Conservation (phyloP, 208 protist species). For the Trypanosoma melophagium region DNA sequence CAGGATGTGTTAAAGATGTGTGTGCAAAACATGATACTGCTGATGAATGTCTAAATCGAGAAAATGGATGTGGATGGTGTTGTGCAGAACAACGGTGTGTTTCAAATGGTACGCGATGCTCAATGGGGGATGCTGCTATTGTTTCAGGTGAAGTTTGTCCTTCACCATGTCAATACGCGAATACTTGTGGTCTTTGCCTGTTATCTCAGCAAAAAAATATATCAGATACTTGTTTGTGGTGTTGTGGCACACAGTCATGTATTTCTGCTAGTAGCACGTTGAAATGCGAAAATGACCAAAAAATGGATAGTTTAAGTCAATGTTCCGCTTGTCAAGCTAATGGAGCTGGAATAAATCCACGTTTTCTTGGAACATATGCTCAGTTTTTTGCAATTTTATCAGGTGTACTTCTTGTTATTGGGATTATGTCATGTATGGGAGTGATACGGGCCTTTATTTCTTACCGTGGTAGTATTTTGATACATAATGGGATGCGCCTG, state of each 20-base stretch:
- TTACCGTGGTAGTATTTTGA: conserved; percentile 14
- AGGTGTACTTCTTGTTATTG: conserved; percentile 30
- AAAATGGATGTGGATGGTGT: conserved; percentile 42
- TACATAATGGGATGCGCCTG: conserved; percentile 22
- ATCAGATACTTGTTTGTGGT: conserved; percentile 40
- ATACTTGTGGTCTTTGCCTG: conserved; percentile 42
- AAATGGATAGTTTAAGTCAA: neutral
- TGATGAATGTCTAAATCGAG: conserved; percentile 34
- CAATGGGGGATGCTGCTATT: conserved; percentile 7
- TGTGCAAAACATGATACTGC: conserved; percentile 30
- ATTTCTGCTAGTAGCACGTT: conserved; percentile 21
- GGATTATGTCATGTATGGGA: conserved; percentile 27
- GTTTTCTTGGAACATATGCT: conserved; percentile 19
- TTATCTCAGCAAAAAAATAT: conserved; percentile 8
- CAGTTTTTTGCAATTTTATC: conserved; percentile 31
- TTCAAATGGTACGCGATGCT: conserved; percentile 6
- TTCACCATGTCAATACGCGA: conserved; percentile 43
- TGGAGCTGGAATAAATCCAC: conserved; percentile 34
- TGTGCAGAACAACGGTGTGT: conserved; percentile 49
- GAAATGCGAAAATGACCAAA: conserved; percentile 38
- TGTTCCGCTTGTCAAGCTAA: conserved; percentile 38
- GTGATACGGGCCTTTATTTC: conserved; percentile 19
- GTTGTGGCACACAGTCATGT: conserved; percentile 47
- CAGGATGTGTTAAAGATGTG: conserved; percentile 14
- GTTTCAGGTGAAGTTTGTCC: conserved; percentile 23